These are phyloP conservation scores for Dothideomycetes sp. DNA, from an alignment of 2,329 filamentous ascomycete species.

Conservation along the genomic window DNA sequence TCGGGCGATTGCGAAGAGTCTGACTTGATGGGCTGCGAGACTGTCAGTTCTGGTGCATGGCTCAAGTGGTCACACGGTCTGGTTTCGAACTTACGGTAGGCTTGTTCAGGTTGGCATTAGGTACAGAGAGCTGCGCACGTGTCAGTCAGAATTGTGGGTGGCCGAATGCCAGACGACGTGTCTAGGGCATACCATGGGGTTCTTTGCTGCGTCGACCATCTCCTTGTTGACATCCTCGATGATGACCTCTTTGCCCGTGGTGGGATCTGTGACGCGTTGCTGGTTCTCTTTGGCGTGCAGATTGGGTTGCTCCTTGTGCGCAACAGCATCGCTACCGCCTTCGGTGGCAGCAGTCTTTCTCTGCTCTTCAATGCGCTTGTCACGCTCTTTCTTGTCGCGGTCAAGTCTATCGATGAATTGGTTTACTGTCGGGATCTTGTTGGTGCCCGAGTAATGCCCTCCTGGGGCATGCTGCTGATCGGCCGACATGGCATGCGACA, in stretches of 20 bases:
- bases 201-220: conserved; percentile 59
- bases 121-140: conserved; percentile 59
- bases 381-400: conserved; percentile 65
- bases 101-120: conserved; percentile 80
- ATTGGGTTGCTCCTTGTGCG: conserved; percentile 36
- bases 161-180: conserved; percentile 12
- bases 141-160: conserved; percentile 7
- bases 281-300: conserved; percentile 38
- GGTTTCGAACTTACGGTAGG: conserved; percentile 43
- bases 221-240: conserved; percentile 73
- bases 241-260: conserved; percentile 74
- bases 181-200: conserved; percentile 52
- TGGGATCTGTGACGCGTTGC: conserved; percentile 71
- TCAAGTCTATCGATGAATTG: conserved; percentile 75
- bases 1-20: conserved; percentile 60
- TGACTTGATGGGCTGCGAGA: conserved; percentile 54
- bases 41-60: background rate
- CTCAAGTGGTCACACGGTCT: background rate
- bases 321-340: conserved; percentile 28
- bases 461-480: conserved; percentile 45
- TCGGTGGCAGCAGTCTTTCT: conserved; percentile 31
- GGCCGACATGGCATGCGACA: conserved; percentile 30
- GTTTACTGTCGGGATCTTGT: conserved; percentile 79
- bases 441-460: conserved; percentile 68
- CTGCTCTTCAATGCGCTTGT: conserved; percentile 59